Conservation (phyloP, 306 rosid species). For the Chamaecrista fasciculata region DNA sequence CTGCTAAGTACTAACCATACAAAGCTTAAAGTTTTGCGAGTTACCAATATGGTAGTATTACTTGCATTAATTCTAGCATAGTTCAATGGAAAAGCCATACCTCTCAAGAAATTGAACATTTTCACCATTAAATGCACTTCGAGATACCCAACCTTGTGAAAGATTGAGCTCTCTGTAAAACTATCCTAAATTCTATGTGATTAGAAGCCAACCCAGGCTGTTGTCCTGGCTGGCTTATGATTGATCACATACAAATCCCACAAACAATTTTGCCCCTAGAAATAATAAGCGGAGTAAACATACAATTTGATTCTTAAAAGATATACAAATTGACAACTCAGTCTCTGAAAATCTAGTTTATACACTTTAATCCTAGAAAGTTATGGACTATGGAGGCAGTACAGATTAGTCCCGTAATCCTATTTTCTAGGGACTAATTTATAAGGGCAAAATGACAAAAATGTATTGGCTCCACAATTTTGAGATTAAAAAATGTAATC, state of each 20-base stretch:
- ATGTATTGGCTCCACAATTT: too few species aligned
- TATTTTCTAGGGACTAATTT: too few species aligned
- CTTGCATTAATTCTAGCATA: neutral
- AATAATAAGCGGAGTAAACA: too few species aligned
- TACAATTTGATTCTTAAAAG: too few species aligned
- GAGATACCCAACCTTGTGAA: neutral
- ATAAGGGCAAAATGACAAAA: too few species aligned
- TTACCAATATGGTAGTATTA: neutral
- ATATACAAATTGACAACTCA: too few species aligned
- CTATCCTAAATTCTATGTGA: neutral
- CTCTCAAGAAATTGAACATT: neutral
- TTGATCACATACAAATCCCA: neutral
- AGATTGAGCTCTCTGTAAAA: neutral
- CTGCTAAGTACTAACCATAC: neutral
- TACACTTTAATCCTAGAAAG: too few species aligned
- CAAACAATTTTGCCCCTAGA: neutral
- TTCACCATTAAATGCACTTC: neutral
- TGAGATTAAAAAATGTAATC: too few species aligned
- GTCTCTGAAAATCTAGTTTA: too few species aligned
- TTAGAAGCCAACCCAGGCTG: neutral
- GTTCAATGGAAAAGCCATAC: neutral
- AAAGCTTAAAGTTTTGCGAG: too few species aligned
- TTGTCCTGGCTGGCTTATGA: neutral
- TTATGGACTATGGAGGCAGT: too few species aligned
- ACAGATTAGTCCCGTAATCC: too few species aligned